Evolutionary conservation across 192 early-diverging fungal genomes (phyloP).

Genomic region (Entomortierella beljakovae): DNA sequence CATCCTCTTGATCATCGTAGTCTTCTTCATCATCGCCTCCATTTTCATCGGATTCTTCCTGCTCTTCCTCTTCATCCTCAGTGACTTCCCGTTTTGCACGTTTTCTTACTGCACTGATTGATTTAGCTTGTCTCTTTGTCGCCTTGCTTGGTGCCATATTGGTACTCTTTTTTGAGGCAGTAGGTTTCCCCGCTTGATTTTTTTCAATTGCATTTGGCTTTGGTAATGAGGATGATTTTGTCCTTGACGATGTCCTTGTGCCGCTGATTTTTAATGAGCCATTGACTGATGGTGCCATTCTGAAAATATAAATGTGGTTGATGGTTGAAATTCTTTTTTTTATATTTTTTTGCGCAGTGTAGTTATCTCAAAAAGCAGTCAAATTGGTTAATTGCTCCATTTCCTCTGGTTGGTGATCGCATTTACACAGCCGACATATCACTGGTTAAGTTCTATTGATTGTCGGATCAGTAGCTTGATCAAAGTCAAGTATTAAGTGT

Average conservation of each 20-base stretch:
- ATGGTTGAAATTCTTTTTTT: no score
- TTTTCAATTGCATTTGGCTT: not conserved
- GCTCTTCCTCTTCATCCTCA: slow-evolving; percentile 4
- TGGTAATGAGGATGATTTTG: not conserved
- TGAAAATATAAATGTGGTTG: no score
- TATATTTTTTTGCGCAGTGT: no score
- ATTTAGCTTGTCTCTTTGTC: slow-evolving; percentile 7
- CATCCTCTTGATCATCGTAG: not conserved
- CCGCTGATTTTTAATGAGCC: not conserved
- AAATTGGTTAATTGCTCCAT: no score
- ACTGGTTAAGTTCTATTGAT: no score
- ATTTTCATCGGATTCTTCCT: not conserved
- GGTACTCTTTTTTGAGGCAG: not conserved
- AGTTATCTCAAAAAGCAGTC: no score
- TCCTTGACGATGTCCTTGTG: slow-evolving; percentile 13
- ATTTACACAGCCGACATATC: no score
- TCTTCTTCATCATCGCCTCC: slow-evolving; percentile 7
- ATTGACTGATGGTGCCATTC: slow-evolving; percentile 13
- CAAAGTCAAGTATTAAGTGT: no score
- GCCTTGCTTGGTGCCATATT: not conserved
- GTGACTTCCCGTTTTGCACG: slow-evolving; percentile 7
- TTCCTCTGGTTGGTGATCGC: no score
- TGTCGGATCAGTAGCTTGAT: no score
- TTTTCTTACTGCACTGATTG: not conserved
- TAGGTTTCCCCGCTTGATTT: not conserved